Evolutionary conservation across 192 early-diverging fungal genomes (phyloP).

Genomic region (Gigaspora rosea): DNA sequence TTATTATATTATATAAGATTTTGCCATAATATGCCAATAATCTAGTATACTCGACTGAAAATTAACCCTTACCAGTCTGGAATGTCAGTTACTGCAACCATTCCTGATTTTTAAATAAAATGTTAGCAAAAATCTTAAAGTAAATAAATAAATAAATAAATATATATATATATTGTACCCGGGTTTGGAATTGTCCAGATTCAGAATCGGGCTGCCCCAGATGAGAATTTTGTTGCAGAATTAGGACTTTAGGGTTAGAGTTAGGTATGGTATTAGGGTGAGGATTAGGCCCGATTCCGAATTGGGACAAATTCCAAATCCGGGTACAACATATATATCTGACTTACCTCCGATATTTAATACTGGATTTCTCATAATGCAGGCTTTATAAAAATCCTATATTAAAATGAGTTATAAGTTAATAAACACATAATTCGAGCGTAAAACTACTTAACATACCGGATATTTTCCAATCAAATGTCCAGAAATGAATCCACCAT

Average conservation of each 20-base stretch:
- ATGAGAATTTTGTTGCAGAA: too few species aligned
- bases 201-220: too few species aligned
- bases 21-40: constrained; percentile 44
- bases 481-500: constrained; percentile 69
- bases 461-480: constrained; percentile 56
- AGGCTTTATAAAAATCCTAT: constrained; percentile 63
- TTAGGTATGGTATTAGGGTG: too few species aligned
- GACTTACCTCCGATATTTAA: constrained; percentile 53
- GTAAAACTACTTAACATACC: background rate
- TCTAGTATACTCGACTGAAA: background rate
- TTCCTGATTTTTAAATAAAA: background rate
- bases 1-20: constrained; percentile 61
- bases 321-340: too few species aligned
- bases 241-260: too few species aligned
- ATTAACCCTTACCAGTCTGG: constrained; percentile 12
- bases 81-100: constrained; percentile 23
- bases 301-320: too few species aligned
- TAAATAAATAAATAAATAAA: too few species aligned
- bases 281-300: too few species aligned
- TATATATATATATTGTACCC: too few species aligned
- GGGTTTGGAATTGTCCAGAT: too few species aligned
- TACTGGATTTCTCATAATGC: constrained; percentile 75
- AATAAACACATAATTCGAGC: too few species aligned
- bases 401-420: constrained; percentile 8
- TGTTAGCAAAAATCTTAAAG: background rate